Evolutionary conservation across 1,139 yeast genomes (phyloP).

Genomic region (Pichia kudriavzevii): DNA sequence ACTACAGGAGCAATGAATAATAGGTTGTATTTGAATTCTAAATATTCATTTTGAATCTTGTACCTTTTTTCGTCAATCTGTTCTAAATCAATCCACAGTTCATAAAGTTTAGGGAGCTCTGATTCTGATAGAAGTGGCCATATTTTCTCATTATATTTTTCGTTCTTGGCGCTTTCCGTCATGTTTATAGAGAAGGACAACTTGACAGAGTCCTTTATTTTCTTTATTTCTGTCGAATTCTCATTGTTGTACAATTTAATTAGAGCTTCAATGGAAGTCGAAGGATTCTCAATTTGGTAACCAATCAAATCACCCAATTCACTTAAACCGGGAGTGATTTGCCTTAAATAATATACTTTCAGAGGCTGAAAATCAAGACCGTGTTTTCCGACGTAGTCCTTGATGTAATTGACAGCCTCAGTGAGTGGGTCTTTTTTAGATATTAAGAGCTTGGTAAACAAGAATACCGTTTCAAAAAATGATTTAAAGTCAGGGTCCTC

Average conservation of each 20-base stretch:
- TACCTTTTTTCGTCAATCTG: slow-evolving; percentile 63
- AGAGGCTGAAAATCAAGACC: slow-evolving; percentile 5
- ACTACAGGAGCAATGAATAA: slow-evolving; percentile 40
- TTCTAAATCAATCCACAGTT: slow-evolving; percentile 49
- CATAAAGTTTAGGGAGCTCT: slow-evolving; percentile 46
- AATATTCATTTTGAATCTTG: slow-evolving; percentile 48
- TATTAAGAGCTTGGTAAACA: slow-evolving; percentile 33
- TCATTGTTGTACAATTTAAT: slow-evolving; percentile 37
- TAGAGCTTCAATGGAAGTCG: slow-evolving; percentile 42
- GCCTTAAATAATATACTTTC: slow-evolving; percentile 41
- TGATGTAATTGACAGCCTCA: slow-evolving; percentile 42
- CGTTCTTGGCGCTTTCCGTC: slow-evolving; percentile 28
- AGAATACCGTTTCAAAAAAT: slow-evolving; percentile 43
- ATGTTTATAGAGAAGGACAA: slow-evolving; percentile 34
- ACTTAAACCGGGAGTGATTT: slow-evolving; percentile 53
- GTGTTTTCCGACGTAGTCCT: slow-evolving; percentile 29
- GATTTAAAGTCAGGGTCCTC: slow-evolving; percentile 33
- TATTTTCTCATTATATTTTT: slow-evolving; percentile 34
- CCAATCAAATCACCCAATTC: slow-evolving; percentile 52
- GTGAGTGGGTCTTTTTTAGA: slow-evolving; percentile 32
- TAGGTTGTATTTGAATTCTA: slow-evolving; percentile 50
- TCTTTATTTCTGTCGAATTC: slow-evolving; percentile 35
- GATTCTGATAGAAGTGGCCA: slow-evolving; percentile 47
- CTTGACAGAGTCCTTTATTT: slow-evolving; percentile 32
- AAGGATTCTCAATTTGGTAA: slow-evolving; percentile 43